Conservation (phyloP, 2,329 filamentous ascomycete genomes). For the Rachicladosporium sp. region DNA sequence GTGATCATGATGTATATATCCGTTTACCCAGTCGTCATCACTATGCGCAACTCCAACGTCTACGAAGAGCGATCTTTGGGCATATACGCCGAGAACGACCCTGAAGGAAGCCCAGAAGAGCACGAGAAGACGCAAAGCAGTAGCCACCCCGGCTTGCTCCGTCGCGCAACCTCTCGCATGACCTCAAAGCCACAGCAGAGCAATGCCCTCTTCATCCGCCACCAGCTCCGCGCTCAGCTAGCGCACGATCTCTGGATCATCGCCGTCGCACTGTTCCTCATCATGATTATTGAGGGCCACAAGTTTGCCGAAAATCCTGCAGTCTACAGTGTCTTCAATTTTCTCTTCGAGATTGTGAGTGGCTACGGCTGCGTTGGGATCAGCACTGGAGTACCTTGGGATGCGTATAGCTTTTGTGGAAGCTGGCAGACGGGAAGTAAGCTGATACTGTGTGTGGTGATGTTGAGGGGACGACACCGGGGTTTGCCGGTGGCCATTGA, state of each 20-base stretch:
- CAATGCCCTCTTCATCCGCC: conserved; percentile 27
- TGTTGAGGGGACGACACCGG: conserved; percentile 44
- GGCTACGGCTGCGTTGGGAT: conserved; percentile 35
- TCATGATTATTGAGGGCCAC: conserved; percentile 32
- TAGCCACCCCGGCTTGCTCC: background rate
- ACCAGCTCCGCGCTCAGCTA: conserved; percentile 35
- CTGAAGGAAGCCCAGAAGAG: conserved; percentile 10
- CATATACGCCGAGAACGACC: conserved; percentile 36
- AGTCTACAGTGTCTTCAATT: conserved; percentile 31
- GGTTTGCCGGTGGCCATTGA: conserved; percentile 45
- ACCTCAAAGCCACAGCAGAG: conserved; percentile 9
- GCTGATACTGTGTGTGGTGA: conserved; percentile 42
- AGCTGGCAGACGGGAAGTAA: conserved; percentile 39
- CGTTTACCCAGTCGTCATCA: conserved; percentile 49
- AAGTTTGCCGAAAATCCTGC: conserved; percentile 25
- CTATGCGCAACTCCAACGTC: conserved; percentile 47
- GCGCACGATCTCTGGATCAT: conserved; percentile 36
- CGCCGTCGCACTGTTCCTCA: conserved; percentile 32
- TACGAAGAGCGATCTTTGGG: conserved; percentile 52
- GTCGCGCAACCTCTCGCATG: conserved; percentile 5
- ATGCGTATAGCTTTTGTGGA: conserved; percentile 36
- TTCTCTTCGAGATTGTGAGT: conserved; percentile 34
- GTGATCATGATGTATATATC: conserved; percentile 57
- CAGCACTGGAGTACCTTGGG: conserved; percentile 31
- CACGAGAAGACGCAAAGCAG: conserved; percentile 6